Base-by-base conservation (phyloP, 352 stramenopile genomes). In the Blastocystis sp. region DNA sequence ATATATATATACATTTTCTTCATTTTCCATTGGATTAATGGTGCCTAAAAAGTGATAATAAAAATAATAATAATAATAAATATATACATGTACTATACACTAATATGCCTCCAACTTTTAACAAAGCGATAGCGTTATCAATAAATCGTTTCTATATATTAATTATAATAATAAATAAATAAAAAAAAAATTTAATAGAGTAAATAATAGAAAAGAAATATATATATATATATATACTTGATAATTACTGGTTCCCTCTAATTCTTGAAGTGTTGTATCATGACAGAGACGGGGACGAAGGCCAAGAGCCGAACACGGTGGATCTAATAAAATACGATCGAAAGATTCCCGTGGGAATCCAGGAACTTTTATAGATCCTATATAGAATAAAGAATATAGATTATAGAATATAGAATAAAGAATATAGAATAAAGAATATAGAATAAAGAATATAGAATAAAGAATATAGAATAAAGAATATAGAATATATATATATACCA, bases 41-140 rank as follows among this genome's bases (percentile, higher is more conserved):
- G 49, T 46, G 39, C 39, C 39, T 46, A n/a, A 10, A 13, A 13
- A 9, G 13, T 1, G n/a, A 21, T 39, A 9, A 21, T n/a, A 21
- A n/a, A n/a, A 9, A 33, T 25, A n/a, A n/a, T n/a, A n/a, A n/a
- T n/a, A n/a, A n/a, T n/a, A n/a, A n/a, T n/a, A n/a, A n/a, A n/a
- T n/a, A n/a, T 25, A 21, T 93, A 54, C 85, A 94, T 11, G 85
- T 94, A 25, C 78, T 90, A 67, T 93, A 94, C 28, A 90, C 83
- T 47, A 94, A 76, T 28, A 71, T 80, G 1, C 84, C 86, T 31
- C 82, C 82, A 35, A 71, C 69, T 62, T 91, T 91, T 4, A 94
- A 73, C 49, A 94, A 44, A 32, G 75, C 76, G 0, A 85, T 70
- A 0, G 84, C 84, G 7, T 81, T 78, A 68, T 76, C 79, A 16